Conservation (phyloP, 805 yeast genomes). For the Myxozyma nipponensis region DNA sequence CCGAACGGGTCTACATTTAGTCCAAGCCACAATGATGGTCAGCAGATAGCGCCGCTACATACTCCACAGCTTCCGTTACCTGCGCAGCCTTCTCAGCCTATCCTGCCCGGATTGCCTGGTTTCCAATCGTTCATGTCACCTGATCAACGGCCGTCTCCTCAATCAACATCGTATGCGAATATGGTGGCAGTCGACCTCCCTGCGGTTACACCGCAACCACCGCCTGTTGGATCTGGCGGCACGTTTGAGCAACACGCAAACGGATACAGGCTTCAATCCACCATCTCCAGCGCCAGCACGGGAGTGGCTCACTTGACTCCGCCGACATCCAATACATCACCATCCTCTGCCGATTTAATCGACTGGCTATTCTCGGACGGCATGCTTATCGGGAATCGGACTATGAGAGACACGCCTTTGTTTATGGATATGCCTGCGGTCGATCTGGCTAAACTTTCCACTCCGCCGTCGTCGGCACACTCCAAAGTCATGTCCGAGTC, state of each 20-base stretch:
- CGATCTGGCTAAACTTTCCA: slow-evolving; percentile 41
- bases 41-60: too few species aligned
- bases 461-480: slow-evolving; percentile 38
- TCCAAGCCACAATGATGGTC: too few species aligned
- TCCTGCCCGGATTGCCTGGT: neutral
- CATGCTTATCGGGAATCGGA: slow-evolving; percentile 32
- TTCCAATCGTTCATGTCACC: neutral
- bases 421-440: slow-evolving; percentile 39
- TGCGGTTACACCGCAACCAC: too few species aligned
- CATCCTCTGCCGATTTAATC: slow-evolving; percentile 33
- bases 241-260: too few species aligned
- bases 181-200: neutral
- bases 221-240: too few species aligned
- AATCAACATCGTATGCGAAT: neutral
- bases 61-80: too few species aligned
- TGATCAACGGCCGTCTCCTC: neutral
- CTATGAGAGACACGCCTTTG: slow-evolving; percentile 37
- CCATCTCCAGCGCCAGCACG: too few species aligned
- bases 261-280: too few species aligned
- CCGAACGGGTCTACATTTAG: too few species aligned
- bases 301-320: too few species aligned
- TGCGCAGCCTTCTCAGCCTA: neutral
- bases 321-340: slow-evolving; percentile 1
- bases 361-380: slow-evolving; percentile 41
- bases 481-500: slow-evolving; percentile 34